Conservation (phyloP, 2,329 filamentous ascomycete species). For the Colletotrichum scovillei region DNA sequence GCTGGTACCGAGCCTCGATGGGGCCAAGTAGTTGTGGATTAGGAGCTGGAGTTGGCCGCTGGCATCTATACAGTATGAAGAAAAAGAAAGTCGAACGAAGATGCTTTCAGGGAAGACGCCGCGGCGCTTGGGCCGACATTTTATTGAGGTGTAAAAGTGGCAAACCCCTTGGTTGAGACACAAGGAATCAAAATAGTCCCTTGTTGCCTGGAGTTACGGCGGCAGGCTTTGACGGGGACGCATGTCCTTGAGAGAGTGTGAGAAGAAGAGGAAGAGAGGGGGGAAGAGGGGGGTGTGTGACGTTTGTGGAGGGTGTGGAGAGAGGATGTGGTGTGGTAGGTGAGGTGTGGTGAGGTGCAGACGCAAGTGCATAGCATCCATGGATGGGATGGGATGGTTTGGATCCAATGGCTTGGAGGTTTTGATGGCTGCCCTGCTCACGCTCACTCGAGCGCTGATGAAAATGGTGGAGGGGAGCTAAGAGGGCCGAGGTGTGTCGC, state of each 20-base stretch:
- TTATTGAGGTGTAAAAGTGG: constrained; percentile 31
- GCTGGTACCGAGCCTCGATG: constrained; percentile 28
- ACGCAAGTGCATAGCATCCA: constrained; percentile 27
- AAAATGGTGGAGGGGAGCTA: constrained; percentile 33
- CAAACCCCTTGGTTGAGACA: constrained; percentile 34
- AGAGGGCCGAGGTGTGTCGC: constrained; percentile 38
- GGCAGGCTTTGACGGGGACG: constrained; percentile 33
- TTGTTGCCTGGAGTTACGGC: constrained; percentile 36
- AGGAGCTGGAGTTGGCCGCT: background rate
- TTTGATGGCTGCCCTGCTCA: constrained; percentile 10
- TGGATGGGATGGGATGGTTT: constrained; percentile 9
- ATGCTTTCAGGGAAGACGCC: constrained; percentile 31
- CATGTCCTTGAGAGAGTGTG: constrained; percentile 5
- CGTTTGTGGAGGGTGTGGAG: constrained; percentile 26
- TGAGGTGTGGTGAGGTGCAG: constrained; percentile 8
- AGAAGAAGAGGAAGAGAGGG: background rate
- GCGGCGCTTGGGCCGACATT: constrained; percentile 34
- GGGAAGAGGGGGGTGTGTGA: constrained; percentile 20
- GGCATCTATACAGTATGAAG: constrained; percentile 28
- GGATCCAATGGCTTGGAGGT: constrained; percentile 8
- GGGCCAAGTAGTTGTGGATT: constrained; percentile 16
- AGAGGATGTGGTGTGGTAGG: background rate
- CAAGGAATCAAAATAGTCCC: constrained; percentile 37
- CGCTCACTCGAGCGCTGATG: constrained; percentile 5
- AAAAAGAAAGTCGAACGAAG: constrained; percentile 32